phyloP scores from a whole-genome alignment of 2,329 filamentous ascomycete genomes.

The Phaeoacremonium minimum region DNA sequence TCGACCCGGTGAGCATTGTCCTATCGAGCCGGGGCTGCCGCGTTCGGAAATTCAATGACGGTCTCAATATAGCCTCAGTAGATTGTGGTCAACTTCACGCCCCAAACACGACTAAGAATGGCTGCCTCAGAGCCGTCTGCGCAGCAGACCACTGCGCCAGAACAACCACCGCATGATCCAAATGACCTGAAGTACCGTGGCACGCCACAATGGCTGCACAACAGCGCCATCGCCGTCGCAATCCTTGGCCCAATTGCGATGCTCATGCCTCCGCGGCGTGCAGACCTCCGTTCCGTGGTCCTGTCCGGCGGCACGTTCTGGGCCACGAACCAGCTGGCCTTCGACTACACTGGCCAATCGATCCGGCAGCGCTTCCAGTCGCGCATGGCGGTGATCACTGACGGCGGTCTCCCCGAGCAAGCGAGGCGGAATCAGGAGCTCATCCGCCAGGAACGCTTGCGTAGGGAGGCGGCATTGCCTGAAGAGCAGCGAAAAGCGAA shows the following conservation, averaged over 20 bases:
- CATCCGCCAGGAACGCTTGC: slow-evolving; percentile 39
- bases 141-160: too few relatives aligned
- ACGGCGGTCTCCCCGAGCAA: slow-evolving; percentile 52
- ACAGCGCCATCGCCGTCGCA: slow-evolving; percentile 40
- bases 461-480: slow-evolving; percentile 24
- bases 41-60: too few relatives aligned
- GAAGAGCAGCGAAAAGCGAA: slow-evolving; percentile 23
- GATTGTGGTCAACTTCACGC: too few relatives aligned
- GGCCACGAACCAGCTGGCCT: slow-evolving; percentile 49
- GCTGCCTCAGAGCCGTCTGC: too few relatives aligned
- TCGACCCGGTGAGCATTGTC: too few relatives aligned
- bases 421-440: slow-evolving; percentile 42
- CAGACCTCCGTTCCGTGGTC: slow-evolving; percentile 45
- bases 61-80: too few relatives aligned
- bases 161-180: too few relatives aligned
- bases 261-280: slow-evolving; percentile 45
- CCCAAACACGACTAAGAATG: too few relatives aligned
- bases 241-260: slow-evolving; percentile 43
- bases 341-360: slow-evolving; percentile 53
- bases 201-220: slow-evolving; percentile 35
- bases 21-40: too few relatives aligned
- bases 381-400: slow-evolving; percentile 39
- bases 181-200: slow-evolving; percentile 1
- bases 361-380: slow-evolving; percentile 41
- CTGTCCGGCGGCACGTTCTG: slow-evolving; percentile 47